Conservation (phyloP, 2,329 filamentous ascomycete genomes). For the Hypoxylon sp. region DNA sequence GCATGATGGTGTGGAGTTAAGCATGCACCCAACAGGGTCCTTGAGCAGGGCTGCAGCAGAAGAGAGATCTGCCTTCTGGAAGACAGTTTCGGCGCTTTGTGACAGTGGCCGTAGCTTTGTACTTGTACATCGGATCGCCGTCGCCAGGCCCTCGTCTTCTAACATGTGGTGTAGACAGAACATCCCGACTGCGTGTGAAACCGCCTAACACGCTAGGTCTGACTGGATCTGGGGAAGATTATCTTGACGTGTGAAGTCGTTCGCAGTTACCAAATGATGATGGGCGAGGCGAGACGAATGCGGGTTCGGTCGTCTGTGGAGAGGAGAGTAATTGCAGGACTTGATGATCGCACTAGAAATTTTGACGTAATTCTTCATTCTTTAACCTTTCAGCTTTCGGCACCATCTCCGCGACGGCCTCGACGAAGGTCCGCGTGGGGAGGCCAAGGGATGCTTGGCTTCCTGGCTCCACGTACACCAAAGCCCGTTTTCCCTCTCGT, state of each 20-base stretch:
- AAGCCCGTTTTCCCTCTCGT: slow-evolving; percentile 11
- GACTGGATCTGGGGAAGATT: slow-evolving; percentile 42
- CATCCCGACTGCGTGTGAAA: slow-evolving; percentile 29
- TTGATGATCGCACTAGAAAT: slow-evolving; percentile 41
- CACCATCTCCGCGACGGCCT: slow-evolving; percentile 37
- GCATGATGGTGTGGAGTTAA: slow-evolving; percentile 43
- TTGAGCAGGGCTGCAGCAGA: slow-evolving; percentile 44
- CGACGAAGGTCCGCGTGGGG: slow-evolving; percentile 22
- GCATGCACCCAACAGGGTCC: slow-evolving; percentile 40
- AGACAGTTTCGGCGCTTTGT: slow-evolving; percentile 42
- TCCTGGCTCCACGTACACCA: slow-evolving; percentile 4
- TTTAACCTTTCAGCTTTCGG: slow-evolving; percentile 39
- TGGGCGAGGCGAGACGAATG: slow-evolving; percentile 38
- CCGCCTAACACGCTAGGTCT: slow-evolving; percentile 32
- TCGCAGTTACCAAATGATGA: slow-evolving; percentile 43
- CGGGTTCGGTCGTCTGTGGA: slow-evolving; percentile 35
- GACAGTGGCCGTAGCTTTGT: slow-evolving; percentile 24
- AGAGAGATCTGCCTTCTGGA: slow-evolving; percentile 43
- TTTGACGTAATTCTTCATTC: slow-evolving; percentile 45
- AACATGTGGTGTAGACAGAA: slow-evolving; percentile 4
- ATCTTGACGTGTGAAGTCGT: slow-evolving; percentile 42
- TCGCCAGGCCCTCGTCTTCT: slow-evolving; percentile 2
- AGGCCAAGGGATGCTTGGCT: slow-evolving; percentile 21
- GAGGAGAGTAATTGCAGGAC: slow-evolving; percentile 42
- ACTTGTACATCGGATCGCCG: slow-evolving; percentile 31